Percentiles rank a stretch among this genome's conserved stretches.
Conservation (phyloP, 768 basidiomycete species). For the Lactarius evosmus region DNA sequence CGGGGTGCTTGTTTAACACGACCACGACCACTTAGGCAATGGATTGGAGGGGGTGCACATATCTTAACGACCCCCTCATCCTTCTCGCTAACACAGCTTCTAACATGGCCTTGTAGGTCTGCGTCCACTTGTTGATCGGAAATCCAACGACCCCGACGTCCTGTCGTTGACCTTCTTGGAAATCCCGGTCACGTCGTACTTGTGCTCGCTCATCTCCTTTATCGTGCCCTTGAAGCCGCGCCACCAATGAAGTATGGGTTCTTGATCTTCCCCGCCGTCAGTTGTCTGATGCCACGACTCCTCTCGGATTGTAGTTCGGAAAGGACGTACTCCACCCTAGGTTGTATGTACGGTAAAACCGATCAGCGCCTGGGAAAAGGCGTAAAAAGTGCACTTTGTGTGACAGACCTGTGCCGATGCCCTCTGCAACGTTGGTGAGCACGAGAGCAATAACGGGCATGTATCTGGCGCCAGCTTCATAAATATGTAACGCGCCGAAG, state of each 20-base stretch:
- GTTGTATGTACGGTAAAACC: background rate
- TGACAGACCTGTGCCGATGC: constrained; percentile 87
- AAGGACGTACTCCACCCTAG: constrained; percentile 95
- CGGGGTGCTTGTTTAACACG: background rate
- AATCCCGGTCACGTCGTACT: constrained; percentile 76
- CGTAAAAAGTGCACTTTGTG: background rate
- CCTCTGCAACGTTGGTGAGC: constrained; percentile 91
- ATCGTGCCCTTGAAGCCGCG: constrained; percentile 90
- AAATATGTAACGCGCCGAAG: constrained; percentile 94
- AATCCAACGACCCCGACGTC: constrained; percentile 96
- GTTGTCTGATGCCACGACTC: constrained; percentile 79
- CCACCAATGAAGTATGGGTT: constrained; percentile 95
- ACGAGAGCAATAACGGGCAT: constrained; percentile 87
- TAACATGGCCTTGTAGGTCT: constrained; percentile 86
- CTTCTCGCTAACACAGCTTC: constrained; percentile 88
- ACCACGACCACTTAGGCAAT: background rate
- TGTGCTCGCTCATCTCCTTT: constrained; percentile 76
- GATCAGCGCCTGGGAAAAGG: constrained; percentile 3
- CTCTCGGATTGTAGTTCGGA: constrained; percentile 88
- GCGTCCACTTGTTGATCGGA: constrained; percentile 94
- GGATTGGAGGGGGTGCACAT: background rate
- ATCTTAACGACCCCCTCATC: constrained; percentile 80
- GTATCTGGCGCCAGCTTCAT: constrained; percentile 76
- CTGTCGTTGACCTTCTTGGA: constrained; percentile 74
- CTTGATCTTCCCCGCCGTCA: constrained; percentile 85